Percentiles rank a stretch among this genome's conserved stretches.
phyloP scores from a whole-genome alignment of 2,329 filamentous ascomycete species.

The Trichocomaceae sp. region DNA sequence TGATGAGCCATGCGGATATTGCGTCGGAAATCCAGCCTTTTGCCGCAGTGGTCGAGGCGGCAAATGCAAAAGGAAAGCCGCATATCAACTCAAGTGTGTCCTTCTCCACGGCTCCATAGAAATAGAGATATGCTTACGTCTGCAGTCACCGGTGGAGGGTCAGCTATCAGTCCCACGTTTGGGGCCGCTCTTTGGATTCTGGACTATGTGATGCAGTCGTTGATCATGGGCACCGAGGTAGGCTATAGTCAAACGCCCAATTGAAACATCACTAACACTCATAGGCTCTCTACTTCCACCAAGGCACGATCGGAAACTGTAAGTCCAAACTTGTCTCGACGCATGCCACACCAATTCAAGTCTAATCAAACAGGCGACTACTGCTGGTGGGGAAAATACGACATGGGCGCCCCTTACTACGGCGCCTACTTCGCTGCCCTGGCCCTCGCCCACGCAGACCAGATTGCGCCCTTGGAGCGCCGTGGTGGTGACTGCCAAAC shows the following conservation, averaged over 20 bases:
- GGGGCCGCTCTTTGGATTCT: slow-evolving; percentile 49
- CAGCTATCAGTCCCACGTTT: slow-evolving; percentile 42
- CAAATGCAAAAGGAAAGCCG: slow-evolving; percentile 34
- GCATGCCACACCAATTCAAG: too few relatives aligned
- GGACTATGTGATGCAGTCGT: slow-evolving; percentile 37
- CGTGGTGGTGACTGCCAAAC: slow-evolving; percentile 40
- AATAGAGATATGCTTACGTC: too few relatives aligned
- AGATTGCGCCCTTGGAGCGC: slow-evolving; percentile 45
- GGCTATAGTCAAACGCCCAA: too few relatives aligned
- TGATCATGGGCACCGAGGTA: slow-evolving; percentile 28
- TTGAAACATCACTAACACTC: too few relatives aligned
- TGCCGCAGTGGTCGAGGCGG: slow-evolving; percentile 37
- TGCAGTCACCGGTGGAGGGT: slow-evolving; percentile 33
- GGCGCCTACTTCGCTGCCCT: slow-evolving; percentile 46
- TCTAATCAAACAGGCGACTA: slow-evolving; percentile 30
- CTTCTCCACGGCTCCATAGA: too few relatives aligned
- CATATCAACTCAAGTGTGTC: too few relatives aligned
- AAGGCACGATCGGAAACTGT: slow-evolving; percentile 48
- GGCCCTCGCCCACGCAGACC: slow-evolving; percentile 39
- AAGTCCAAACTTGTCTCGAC: too few relatives aligned
- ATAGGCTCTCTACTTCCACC: slow-evolving; percentile 43
- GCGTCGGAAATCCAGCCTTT: slow-evolving; percentile 36
- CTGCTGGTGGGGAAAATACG: slow-evolving; percentile 45
- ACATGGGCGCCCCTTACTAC: slow-evolving; percentile 48
- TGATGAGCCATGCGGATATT: slow-evolving; percentile 44